These are phyloP conservation scores for Citrus maxima DNA, from an alignment of 345 rosid species.

Conservation along the genomic window DNA sequence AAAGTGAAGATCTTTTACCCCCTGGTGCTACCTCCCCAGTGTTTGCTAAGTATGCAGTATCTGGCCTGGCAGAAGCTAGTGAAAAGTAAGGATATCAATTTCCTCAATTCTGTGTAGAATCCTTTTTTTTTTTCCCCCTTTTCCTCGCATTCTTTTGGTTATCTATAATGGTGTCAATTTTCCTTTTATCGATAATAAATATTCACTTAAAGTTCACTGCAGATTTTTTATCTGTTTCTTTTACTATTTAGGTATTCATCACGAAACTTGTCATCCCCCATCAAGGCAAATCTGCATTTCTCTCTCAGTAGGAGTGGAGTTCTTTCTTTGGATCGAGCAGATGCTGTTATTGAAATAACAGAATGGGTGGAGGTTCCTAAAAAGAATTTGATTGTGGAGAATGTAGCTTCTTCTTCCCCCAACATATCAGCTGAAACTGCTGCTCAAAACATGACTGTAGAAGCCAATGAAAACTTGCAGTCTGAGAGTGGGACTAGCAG, in stretches of 20 bases:
- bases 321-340: conserved; percentile 85
- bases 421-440: conserved; percentile 49
- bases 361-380: conserved; percentile 98
- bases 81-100: conserved; percentile 63
- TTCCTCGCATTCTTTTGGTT: not conserved
- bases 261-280: conserved; percentile 87
- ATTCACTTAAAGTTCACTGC: conserved; percentile 1
- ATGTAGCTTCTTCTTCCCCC: conserved; percentile 53
- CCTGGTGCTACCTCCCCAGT: conserved; percentile 63
- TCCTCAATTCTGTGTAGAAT: not conserved
- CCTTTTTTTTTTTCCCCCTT: not conserved
- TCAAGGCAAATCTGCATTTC: conserved; percentile 90
- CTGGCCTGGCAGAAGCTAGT: conserved; percentile 74
- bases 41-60: conserved; percentile 79
- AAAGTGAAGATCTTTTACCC: conserved; percentile 70
- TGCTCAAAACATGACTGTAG: conserved; percentile 46
- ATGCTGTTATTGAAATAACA: conserved; percentile 86
- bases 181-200: not conserved
- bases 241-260: conserved; percentile 65
- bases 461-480: conserved; percentile 43
- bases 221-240: not conserved
- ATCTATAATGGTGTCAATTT: not conserved
- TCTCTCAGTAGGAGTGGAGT: conserved; percentile 94
- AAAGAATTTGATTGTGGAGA: conserved; percentile 64
- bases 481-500: conserved; percentile 40